Evolutionary conservation across 176 grass and related monocot genomes (phyloP).

Genomic region (Secale cereale): DNA sequence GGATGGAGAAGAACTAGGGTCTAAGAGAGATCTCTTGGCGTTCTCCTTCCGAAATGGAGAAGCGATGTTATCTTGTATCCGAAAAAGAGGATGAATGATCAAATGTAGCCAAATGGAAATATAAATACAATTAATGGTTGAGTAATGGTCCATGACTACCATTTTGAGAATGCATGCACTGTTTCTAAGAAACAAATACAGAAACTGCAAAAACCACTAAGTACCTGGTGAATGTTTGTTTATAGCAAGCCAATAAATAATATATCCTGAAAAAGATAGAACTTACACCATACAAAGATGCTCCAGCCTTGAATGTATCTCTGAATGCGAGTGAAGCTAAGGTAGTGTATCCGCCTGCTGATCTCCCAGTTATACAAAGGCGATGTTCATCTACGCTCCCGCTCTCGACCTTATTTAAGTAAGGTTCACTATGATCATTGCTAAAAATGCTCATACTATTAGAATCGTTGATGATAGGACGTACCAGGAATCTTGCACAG

Average conservation of each 20-base stretch:
- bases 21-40: not conserved
- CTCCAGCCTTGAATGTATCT: conserved; percentile 88
- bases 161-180: not conserved
- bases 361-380: conserved; percentile 88
- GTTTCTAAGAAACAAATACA: conserved; percentile 15
- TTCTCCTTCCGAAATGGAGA: not conserved
- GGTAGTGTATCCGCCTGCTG: conserved; percentile 91
- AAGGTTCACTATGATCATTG: not conserved
- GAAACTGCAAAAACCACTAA: not conserved
- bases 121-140: not conserved
- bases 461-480: not conserved
- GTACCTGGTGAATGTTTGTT: not conserved
- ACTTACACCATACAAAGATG: conserved; percentile 98
- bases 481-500: conserved; percentile 82
- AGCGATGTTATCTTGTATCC: not conserved
- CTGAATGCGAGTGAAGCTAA: conserved; percentile 85
- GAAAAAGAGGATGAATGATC: not conserved
- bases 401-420: conserved; percentile 49
- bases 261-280: conserved; percentile 11
- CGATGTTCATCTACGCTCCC: conserved; percentile 72
- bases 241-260: not conserved
- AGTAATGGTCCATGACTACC: not conserved
- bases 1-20: not conserved
- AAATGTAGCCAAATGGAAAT: not conserved
- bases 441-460: conserved; percentile 1